Evolutionary conservation across 768 basidiomycete genomes (phyloP).

Genomic region (Clathrus columnatus): DNA sequence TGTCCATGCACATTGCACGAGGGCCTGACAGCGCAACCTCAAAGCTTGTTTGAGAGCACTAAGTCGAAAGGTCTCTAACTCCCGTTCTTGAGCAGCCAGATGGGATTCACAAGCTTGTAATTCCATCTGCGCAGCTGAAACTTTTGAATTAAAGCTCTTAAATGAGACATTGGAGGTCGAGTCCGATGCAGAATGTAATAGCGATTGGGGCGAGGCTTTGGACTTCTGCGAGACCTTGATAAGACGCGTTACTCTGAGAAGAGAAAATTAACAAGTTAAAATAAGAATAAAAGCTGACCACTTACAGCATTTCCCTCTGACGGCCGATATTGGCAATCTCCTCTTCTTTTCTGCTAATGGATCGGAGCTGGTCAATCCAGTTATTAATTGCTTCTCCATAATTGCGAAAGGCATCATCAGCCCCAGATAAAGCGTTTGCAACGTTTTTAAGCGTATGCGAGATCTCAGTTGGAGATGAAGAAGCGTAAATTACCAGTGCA

Average conservation of each 20-base stretch:
- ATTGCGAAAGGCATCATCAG: constrained; percentile 57
- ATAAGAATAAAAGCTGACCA: constrained; percentile 12
- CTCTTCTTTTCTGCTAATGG: constrained; percentile 60
- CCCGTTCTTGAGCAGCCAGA: constrained; percentile 59
- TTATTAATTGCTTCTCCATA: constrained; percentile 55
- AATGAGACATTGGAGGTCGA: constrained; percentile 14
- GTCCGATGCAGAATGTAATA: constrained; percentile 21
- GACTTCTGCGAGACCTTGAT: constrained; percentile 63
- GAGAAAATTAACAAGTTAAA: neutral
- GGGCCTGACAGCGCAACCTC: constrained; percentile 49
- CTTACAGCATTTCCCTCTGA: constrained; percentile 78
- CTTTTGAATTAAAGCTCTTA: constrained; percentile 31
- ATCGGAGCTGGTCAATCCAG: constrained; percentile 54
- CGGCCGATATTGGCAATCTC: constrained; percentile 61
- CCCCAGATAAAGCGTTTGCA: constrained; percentile 47
- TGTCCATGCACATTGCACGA: constrained; percentile 58
- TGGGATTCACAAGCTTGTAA: constrained; percentile 77
- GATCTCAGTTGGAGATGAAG: constrained; percentile 48
- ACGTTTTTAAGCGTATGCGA: constrained; percentile 44
- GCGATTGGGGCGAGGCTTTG: constrained; percentile 33
- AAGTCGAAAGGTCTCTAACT: constrained; percentile 44
- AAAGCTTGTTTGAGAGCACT: constrained; percentile 56
- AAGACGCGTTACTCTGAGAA: constrained; percentile 59
- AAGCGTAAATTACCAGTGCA: constrained; percentile 64
- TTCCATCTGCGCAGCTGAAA: constrained; percentile 61